Evolutionary conservation across 2,329 filamentous ascomycete species (phyloP).

Genomic region (Mycocentrospora acerina): DNA sequence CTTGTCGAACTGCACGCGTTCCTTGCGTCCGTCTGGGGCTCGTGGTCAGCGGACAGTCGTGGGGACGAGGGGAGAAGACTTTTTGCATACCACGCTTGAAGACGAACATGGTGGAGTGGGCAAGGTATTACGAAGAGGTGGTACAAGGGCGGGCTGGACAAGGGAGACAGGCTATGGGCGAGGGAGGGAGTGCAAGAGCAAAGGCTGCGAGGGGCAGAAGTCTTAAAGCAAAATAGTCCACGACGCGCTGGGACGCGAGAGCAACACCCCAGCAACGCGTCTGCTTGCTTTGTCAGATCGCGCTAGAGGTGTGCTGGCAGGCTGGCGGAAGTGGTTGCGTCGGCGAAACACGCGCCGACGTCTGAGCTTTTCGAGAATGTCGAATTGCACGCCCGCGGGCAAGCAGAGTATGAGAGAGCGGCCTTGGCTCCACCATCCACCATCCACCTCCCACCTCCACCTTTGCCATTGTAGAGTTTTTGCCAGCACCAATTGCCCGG

Average conservation of each 20-base stretch:
- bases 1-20: conserved; percentile 99
- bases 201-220: conserved; percentile 19
- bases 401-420: too few species aligned
- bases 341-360: conserved; percentile 20
- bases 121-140: conserved; percentile 20
- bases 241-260: conserved; percentile 1
- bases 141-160: conserved; percentile 19
- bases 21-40: conserved; percentile 88
- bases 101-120: conserved; percentile 43
- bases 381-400: conserved; percentile 1
- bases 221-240: conserved; percentile 22
- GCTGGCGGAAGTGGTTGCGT: conserved; percentile 30
- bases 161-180: too few species aligned
- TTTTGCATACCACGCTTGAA: conserved; percentile 45
- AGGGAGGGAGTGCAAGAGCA: conserved; percentile 19
- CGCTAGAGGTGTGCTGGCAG: too few species aligned
- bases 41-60: conserved; percentile 11
- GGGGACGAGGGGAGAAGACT: conserved; percentile 7
- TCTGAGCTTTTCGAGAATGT: conserved; percentile 27
- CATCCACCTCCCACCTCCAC: conserved; percentile 3
- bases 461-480: too few species aligned
- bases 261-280: conserved; percentile 19
- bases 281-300: conserved; percentile 16
- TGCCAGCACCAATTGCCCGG: conserved; percentile 12
- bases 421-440: conserved; percentile 6